A percentile compares a stretch with the other conserved stretches of the same genome.
phyloP scores from a whole-genome alignment of 1,284 basidiomycete species.

The Ceratobasidium sp. region DNA sequence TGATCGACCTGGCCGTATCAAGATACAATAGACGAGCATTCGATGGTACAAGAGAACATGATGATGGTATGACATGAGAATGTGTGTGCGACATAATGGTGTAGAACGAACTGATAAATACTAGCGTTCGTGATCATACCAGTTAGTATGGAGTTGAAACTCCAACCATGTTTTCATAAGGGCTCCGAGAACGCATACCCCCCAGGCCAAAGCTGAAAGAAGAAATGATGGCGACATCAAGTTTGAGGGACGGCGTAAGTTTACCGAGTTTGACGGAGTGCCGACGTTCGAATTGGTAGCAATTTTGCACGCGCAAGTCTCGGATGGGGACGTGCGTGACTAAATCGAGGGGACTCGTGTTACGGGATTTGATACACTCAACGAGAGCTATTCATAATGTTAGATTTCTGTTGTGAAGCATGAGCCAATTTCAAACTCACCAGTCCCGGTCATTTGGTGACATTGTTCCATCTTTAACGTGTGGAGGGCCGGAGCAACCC shows the following conservation, averaged over 20 bases:
- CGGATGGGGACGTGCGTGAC: slow-evolving; percentile 2
- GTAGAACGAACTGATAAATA: slow-evolving; percentile 32
- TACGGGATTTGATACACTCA: slow-evolving; percentile 38
- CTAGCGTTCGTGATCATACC: not conserved
- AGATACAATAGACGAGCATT: slow-evolving; percentile 37
- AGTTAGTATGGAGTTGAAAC: slow-evolving; percentile 7
- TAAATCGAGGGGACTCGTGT: slow-evolving; percentile 20
- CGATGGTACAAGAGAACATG: slow-evolving; percentile 13
- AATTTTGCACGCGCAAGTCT: slow-evolving; percentile 24
- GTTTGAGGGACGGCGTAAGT: slow-evolving; percentile 19
- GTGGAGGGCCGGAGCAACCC: slow-evolving; percentile 26
- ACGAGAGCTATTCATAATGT: slow-evolving; percentile 22
- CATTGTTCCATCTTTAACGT: slow-evolving; percentile 31
- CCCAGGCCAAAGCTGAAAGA: slow-evolving; percentile 28
- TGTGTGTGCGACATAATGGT: not conserved
- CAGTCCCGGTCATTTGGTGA: slow-evolving; percentile 36
- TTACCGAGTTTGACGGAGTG: slow-evolving; percentile 38
- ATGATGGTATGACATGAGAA: slow-evolving; percentile 29
- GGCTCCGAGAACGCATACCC: slow-evolving; percentile 39
- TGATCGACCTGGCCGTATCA: slow-evolving; percentile 31
- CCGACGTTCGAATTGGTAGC: slow-evolving; percentile 39
- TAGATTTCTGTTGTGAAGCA: not conserved
- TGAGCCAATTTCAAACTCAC: slow-evolving; percentile 10
- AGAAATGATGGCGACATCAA: slow-evolving; percentile 32
- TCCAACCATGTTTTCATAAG: slow-evolving; percentile 22